Conservation (phyloP, 2,329 filamentous ascomycete species). For the Exserohilum rostratum region DNA sequence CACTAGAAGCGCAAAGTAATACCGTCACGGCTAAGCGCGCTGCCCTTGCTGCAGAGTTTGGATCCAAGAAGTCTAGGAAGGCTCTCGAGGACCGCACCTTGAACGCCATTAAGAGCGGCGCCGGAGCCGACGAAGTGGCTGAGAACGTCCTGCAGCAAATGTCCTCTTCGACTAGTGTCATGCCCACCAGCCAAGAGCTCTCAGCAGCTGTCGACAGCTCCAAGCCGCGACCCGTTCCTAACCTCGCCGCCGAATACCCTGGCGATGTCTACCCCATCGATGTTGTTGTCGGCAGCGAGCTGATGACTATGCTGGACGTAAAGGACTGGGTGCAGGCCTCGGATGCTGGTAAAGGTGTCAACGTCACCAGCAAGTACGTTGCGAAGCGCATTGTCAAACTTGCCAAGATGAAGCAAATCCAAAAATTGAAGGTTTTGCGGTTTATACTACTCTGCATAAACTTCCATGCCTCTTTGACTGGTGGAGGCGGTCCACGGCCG, state of each 20-base stretch:
- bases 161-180: slow-evolving; percentile 65
- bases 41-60: slow-evolving; percentile 77
- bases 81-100: slow-evolving; percentile 70
- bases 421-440: slow-evolving; percentile 55
- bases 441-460: slow-evolving; percentile 58
- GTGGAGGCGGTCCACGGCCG: slow-evolving; percentile 42
- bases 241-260: slow-evolving; percentile 69
- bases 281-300: slow-evolving; percentile 69
- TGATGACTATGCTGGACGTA: slow-evolving; percentile 70
- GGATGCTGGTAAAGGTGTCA: slow-evolving; percentile 63
- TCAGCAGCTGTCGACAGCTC: slow-evolving; percentile 68
- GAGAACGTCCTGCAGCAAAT: slow-evolving; percentile 66
- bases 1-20: slow-evolving; percentile 33
- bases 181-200: slow-evolving; percentile 70
- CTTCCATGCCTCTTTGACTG: slow-evolving; percentile 52
- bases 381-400: slow-evolving; percentile 66
- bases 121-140: slow-evolving; percentile 39
- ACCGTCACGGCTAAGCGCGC: slow-evolving; percentile 66
- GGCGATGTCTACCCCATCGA: slow-evolving; percentile 75
- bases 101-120: slow-evolving; percentile 66
- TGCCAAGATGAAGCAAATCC: slow-evolving; percentile 59
- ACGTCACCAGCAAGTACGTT: slow-evolving; percentile 67
- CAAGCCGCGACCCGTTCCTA: slow-evolving; percentile 75
- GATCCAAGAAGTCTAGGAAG: slow-evolving; percentile 85
- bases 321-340: slow-evolving; percentile 75